Evolutionary conservation across 2,329 filamentous ascomycete species (phyloP).

Genomic region (Davidsoniella eucalypti): DNA sequence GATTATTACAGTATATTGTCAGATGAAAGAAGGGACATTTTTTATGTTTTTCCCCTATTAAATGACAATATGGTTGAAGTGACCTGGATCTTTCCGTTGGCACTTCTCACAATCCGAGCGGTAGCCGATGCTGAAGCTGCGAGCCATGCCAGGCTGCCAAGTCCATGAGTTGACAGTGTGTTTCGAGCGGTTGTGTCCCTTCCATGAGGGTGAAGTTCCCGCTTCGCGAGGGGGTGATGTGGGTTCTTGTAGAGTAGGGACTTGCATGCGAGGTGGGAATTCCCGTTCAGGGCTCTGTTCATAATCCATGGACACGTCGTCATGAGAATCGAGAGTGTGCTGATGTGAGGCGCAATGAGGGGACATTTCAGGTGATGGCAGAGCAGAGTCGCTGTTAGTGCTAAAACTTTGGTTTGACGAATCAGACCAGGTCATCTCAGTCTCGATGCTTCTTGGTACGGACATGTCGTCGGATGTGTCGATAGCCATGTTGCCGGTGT

Average conservation of each 20-base stretch:
- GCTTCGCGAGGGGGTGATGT: conserved; percentile 20
- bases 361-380: conserved; percentile 19
- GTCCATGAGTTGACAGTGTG: conserved; percentile 47
- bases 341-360: conserved; percentile 20
- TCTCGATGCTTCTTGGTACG: conserved; percentile 32
- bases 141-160: conserved; percentile 46
- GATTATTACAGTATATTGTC: too few species aligned
- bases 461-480: conserved; percentile 20
- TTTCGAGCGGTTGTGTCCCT: conserved; percentile 40
- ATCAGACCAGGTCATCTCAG: conserved; percentile 32
- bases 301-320: conserved; percentile 14
- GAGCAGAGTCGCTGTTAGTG: conserved; percentile 28
- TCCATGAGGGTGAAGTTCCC: conserved; percentile 27
- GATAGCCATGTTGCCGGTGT: not conserved
- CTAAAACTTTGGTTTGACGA: conserved; percentile 5
- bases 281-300: conserved; percentile 11
- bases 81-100: conserved; percentile 54
- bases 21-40: not conserved
- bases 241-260: conserved; percentile 18
- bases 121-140: conserved; percentile 63
- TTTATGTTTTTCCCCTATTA: conserved; percentile 22
- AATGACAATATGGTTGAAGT: conserved; percentile 66
- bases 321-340: conserved; percentile 15
- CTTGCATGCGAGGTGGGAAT: conserved; percentile 7
- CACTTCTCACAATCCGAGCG: conserved; percentile 66